Evolutionary conservation across 176 grass and related monocot genomes (phyloP).

Genomic region (Aegilops tauschii): DNA sequence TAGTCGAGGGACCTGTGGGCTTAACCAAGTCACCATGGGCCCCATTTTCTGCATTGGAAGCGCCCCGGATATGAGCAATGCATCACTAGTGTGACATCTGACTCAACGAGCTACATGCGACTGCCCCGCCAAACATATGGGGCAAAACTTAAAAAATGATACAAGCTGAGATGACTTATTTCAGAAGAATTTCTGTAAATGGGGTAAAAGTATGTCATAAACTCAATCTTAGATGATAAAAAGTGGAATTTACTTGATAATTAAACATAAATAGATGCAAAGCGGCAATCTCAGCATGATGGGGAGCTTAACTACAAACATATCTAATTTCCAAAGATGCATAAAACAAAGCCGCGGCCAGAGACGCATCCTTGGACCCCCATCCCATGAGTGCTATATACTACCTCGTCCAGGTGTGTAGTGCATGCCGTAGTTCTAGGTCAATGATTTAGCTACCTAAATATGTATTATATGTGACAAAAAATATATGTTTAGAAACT

Average conservation of each 20-base stretch:
- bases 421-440: no score
- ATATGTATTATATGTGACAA: no score
- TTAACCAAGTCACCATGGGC: no score
- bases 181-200: neutral
- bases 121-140: neutral
- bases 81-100: no score
- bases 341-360: neutral
- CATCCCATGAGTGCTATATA: no score
- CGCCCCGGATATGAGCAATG: no score
- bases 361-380: neutral
- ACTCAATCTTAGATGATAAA: neutral
- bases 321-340: neutral
- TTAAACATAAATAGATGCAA: neutral
- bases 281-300: neutral
- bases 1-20: no score
- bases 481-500: no score
- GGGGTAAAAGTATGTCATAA: neutral
- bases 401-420: no score
- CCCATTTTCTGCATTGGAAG: neutral
- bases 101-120: no score
- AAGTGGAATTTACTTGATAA: neutral
- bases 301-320: neutral
- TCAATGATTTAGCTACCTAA: no score
- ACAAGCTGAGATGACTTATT: neutral
- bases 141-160: neutral